Percentiles rank a stretch among this genome's conserved stretches.
Conservation (phyloP, 2,329 filamentous ascomycete genomes). For the Fusarium irregulare region DNA sequence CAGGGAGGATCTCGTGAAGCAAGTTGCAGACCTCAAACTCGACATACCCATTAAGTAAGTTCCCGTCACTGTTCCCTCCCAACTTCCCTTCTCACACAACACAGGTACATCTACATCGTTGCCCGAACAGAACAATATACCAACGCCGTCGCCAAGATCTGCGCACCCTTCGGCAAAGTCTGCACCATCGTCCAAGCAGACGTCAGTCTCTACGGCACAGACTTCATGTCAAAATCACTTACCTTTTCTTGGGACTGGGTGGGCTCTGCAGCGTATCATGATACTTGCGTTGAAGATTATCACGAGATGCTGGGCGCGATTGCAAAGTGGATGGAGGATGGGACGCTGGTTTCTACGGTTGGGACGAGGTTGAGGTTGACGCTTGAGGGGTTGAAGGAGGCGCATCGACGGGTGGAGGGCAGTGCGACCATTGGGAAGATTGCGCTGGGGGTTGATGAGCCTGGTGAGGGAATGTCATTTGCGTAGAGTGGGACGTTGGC, state of each 20-base stretch:
- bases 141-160: neutral
- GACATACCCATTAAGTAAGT: neutral
- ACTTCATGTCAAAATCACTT: neutral
- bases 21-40: neutral
- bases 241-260: neutral
- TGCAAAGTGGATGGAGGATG: neutral
- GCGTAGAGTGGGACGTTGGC: rapidly evolving
- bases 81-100: too few species aligned
- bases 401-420: neutral
- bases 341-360: neutral
- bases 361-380: neutral
- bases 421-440: neutral
- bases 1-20: neutral
- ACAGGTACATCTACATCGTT: neutral
- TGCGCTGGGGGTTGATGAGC: neutral
- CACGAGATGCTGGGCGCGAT: neutral
- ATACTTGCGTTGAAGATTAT: neutral
- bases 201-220: neutral
- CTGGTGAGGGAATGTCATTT: neutral
- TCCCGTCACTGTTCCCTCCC: too few species aligned
- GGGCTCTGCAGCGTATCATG: constrained; percentile 4
- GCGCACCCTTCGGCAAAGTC: neutral
- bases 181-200: constrained; percentile 4
- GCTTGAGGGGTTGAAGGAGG: neutral
- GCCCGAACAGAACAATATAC: constrained; percentile 2